phyloP scores from a whole-genome alignment of 176 grass and related monocot genomes.

The Hsuehochloa calcarea region DNA sequence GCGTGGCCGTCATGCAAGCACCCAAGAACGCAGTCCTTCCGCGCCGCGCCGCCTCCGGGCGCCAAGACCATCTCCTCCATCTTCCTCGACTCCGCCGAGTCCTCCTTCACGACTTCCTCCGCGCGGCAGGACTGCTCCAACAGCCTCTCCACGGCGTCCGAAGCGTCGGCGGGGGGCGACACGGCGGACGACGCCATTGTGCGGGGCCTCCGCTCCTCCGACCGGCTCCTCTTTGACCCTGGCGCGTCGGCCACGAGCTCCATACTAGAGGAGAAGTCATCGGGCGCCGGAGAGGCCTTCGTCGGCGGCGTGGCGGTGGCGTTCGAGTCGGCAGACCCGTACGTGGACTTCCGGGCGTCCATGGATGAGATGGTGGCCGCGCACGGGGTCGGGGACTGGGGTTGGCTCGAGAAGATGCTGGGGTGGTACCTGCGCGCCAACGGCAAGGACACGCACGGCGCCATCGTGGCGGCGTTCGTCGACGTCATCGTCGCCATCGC shows the following conservation, averaged over 20 bases:
- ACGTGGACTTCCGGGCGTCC: slow-evolving; percentile 72
- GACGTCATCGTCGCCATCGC: slow-evolving; percentile 67
- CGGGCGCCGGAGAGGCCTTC: slow-evolving; percentile 10
- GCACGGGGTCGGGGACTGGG: slow-evolving; percentile 57
- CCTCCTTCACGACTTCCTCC: slow-evolving; percentile 65
- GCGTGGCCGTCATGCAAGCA: slow-evolving; percentile 61
- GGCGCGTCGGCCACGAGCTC: slow-evolving; percentile 49
- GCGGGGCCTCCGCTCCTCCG: slow-evolving; percentile 47
- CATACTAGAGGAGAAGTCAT: slow-evolving; percentile 42
- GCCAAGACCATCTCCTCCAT: slow-evolving; percentile 44
- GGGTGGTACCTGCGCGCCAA: slow-evolving; percentile 70
- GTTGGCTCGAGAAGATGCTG: slow-evolving; percentile 79
- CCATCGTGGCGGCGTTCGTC: slow-evolving; percentile 69
- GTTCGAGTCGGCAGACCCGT: slow-evolving; percentile 75
- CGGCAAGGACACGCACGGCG: slow-evolving; percentile 47
- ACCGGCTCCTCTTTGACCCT: slow-evolving; percentile 70
- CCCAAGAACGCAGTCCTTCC: slow-evolving; percentile 41
- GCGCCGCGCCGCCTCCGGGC: neutral
- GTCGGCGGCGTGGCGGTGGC: slow-evolving; percentile 50
- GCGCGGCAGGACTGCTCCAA: slow-evolving; percentile 45
- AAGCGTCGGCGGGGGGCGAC: slow-evolving; percentile 27
- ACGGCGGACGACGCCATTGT: slow-evolving; percentile 39
- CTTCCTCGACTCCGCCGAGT: slow-evolving; percentile 56
- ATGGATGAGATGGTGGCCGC: slow-evolving; percentile 78
- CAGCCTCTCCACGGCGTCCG: slow-evolving; percentile 54